Base-by-base conservation (phyloP, 2,329 filamentous ascomycete species). In the Claviceps monticola region DNA sequence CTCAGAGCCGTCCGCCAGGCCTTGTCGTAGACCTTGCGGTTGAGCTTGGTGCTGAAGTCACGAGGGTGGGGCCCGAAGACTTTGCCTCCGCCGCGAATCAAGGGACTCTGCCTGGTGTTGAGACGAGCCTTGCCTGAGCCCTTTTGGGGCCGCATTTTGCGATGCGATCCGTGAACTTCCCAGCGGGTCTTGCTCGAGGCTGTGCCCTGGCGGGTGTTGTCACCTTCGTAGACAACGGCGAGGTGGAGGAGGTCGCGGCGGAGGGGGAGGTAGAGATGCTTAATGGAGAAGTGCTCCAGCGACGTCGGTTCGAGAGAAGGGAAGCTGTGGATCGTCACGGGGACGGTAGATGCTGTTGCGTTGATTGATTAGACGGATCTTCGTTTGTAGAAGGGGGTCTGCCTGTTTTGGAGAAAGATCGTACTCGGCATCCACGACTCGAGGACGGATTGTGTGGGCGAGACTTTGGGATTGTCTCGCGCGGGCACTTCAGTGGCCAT, bases 1-100 rank as follows among this genome's bases (percentile, higher is more conserved):
- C 86, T 93, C 57, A 98, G 76, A 11, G 93, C 93, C 44, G 86
- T 97, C 64, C 93, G 82, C 88, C 88, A 97, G 9, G 93, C 93
- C 60, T 94, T 76, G 69, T 97, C 90, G 72, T 98, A 98, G 47
- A 95, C 80, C 73, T 97, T 97, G 64, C 78, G 78, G 60, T 85
- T 89, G 51, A 98, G 74, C 16, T 78, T 78, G 21, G 90, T 94
- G 54, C 80, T 80, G 64, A 98, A 98, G 71, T 97, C 88, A 65
- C 93, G 79, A 26, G 90, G 90, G 60, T 90, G 83, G 29, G 93
- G 93, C n/a, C 93, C 93, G 62, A 89, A 88, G 0, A 82, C 74
- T 60, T 94, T 91, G 68, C 89, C 91, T 68, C 93, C 93, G 57
- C 93, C 93, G 56, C 77, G 76, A 43, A 88, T 71, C 66, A 94